Percentiles rank a stretch among this genome's conserved stretches.
Evolutionary conservation across 1,284 basidiomycete genomes (phyloP).

Genomic region (Meripilus lineatus): DNA sequence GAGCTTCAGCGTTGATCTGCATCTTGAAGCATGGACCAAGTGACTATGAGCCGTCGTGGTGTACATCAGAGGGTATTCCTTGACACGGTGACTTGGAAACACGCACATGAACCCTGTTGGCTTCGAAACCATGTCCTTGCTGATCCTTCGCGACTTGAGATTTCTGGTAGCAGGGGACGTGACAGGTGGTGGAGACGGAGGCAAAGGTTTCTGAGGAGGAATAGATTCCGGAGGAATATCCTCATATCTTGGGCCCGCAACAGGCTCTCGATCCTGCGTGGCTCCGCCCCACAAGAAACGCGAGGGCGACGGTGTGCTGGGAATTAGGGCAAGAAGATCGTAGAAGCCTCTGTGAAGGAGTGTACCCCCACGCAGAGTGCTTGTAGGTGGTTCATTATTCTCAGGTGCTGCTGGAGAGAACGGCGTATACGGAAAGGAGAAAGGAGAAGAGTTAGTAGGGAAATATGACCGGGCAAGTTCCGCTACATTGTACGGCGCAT

Average conservation of each 20-base stretch:
- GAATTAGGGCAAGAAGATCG: slow-evolving; percentile 78
- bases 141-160: slow-evolving; percentile 55
- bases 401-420: slow-evolving; percentile 26
- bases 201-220: slow-evolving; percentile 17
- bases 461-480: slow-evolving; percentile 32
- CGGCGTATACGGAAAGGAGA: slow-evolving; percentile 37
- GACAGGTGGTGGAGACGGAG: slow-evolving; percentile 22
- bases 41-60: slow-evolving; percentile 51
- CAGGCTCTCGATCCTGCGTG: slow-evolving; percentile 27
- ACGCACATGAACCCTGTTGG: slow-evolving; percentile 80
- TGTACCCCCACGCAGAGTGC: slow-evolving; percentile 58
- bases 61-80: slow-evolving; percentile 7
- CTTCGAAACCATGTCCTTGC: slow-evolving; percentile 82
- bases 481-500: no score
- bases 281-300: slow-evolving; percentile 52
- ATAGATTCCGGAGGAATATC: slow-evolving; percentile 33
- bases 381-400: slow-evolving; percentile 34
- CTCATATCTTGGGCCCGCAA: slow-evolving; percentile 64
- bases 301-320: slow-evolving; percentile 57
- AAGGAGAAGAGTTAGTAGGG: no score
- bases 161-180: slow-evolving; percentile 36
- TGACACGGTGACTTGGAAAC: slow-evolving; percentile 5
- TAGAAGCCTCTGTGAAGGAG: slow-evolving; percentile 84
- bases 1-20: slow-evolving; percentile 87
- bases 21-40: slow-evolving; percentile 90